phyloP scores from a whole-genome alignment of 1,284 basidiomycete species.

The Boletus sp. region DNA sequence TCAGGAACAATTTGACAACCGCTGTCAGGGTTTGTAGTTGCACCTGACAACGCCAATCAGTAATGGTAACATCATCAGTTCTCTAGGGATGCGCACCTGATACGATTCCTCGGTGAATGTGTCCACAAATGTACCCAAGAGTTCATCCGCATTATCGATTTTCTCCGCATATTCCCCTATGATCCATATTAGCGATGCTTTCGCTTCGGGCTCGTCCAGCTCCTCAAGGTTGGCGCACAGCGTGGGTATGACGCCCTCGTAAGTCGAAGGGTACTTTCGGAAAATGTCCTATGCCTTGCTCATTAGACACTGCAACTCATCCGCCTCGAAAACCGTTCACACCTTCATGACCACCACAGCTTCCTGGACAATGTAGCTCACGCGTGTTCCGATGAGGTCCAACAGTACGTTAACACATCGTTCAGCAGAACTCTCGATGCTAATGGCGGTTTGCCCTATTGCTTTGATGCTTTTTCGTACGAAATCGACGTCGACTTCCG shows the following conservation, averaged over 20 bases:
- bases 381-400: slow-evolving; percentile 87
- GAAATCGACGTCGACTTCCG: slow-evolving; percentile 98
- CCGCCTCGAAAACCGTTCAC: slow-evolving; percentile 6
- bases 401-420: slow-evolving; percentile 92
- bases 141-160: slow-evolving; percentile 94
- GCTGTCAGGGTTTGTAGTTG: slow-evolving; percentile 95
- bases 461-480: slow-evolving; percentile 92
- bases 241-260: slow-evolving; percentile 95
- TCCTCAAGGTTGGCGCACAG: slow-evolving; percentile 95
- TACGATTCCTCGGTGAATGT: slow-evolving; percentile 93
- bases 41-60: slow-evolving; percentile 46
- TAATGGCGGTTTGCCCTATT: slow-evolving; percentile 95
- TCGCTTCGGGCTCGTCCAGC: slow-evolving; percentile 96
- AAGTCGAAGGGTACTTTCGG: slow-evolving; percentile 95
- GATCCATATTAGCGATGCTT: slow-evolving; percentile 98
- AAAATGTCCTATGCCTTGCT: slow-evolving; percentile 78
- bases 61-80: neutral
- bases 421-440: slow-evolving; percentile 89
- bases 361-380: slow-evolving; percentile 98
- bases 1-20: slow-evolving; percentile 94
- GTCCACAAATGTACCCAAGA: slow-evolving; percentile 87
- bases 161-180: slow-evolving; percentile 97
- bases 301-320: neutral
- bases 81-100: slow-evolving; percentile 45
- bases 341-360: slow-evolving; percentile 98